Conservation (phyloP, 768 basidiomycete genomes). For the Tremella mesenterica region DNA sequence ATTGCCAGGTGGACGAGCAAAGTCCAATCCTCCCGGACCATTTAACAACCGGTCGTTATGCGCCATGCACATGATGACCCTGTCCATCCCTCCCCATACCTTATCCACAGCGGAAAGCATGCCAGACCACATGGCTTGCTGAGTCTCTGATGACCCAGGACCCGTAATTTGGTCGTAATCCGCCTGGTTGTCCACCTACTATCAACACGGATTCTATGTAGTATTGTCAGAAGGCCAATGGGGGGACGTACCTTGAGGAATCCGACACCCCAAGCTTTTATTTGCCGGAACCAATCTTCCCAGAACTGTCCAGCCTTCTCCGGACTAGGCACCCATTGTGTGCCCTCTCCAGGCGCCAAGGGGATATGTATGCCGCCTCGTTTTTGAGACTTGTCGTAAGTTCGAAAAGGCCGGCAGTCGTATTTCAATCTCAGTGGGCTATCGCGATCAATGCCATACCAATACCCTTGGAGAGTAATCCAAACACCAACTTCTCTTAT, state of each 20-base stretch:
- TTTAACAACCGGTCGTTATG: slow-evolving; percentile 36
- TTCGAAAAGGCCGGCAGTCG: slow-evolving; percentile 10
- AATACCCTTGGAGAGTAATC: slow-evolving; percentile 35
- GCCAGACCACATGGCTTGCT: slow-evolving; percentile 27
- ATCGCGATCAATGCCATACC: slow-evolving; percentile 22
- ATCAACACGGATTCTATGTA: not conserved
- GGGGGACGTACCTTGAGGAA: slow-evolving; percentile 25
- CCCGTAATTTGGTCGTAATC: slow-evolving; percentile 9
- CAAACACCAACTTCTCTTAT: slow-evolving; percentile 28
- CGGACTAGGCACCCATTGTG: slow-evolving; percentile 22
- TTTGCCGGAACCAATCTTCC: slow-evolving; percentile 25
- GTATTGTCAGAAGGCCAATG: not conserved
- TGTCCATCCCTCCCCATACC: slow-evolving; percentile 15
- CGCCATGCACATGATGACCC: slow-evolving; percentile 35
- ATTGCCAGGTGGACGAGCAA: slow-evolving; percentile 14
- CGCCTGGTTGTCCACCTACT: slow-evolving; percentile 36
- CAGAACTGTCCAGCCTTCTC: slow-evolving; percentile 26
- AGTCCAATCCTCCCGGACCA: slow-evolving; percentile 26
- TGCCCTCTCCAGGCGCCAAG: slow-evolving; percentile 2
- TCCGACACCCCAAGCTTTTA: slow-evolving; percentile 18
- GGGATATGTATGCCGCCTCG: slow-evolving; percentile 13
- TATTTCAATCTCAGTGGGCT: slow-evolving; percentile 17
- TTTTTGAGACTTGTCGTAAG: slow-evolving; percentile 5
- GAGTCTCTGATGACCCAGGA: slow-evolving; percentile 3
- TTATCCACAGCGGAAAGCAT: slow-evolving; percentile 20